Percentiles rank a stretch among this genome's conserved stretches.
phyloP scores from a whole-genome alignment of 352 stramenopile genomes.

The Phytophthora hibernalis region DNA sequence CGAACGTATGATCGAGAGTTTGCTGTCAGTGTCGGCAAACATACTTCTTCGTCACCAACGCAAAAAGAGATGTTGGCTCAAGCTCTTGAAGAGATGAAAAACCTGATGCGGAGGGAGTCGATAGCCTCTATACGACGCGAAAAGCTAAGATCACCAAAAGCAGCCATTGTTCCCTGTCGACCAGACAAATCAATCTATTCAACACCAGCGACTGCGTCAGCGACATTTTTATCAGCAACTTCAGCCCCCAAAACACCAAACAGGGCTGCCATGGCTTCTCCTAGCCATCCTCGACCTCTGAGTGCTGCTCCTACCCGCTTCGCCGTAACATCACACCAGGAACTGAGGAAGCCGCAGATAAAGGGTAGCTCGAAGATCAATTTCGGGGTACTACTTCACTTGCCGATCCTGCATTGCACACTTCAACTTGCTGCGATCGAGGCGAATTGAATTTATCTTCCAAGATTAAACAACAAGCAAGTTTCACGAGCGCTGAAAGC shows the following conservation, averaged over 20 bases:
- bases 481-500: neutral
- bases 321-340: neutral
- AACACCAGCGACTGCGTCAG: conserved; percentile 2
- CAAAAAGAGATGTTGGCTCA: conserved; percentile 37
- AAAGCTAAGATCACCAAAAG: conserved; percentile 39
- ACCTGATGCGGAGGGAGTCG: conserved; percentile 38
- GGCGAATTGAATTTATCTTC: neutral
- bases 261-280: neutral
- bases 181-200: neutral
- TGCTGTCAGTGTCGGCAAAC: conserved; percentile 25
- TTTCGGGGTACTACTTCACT: neutral
- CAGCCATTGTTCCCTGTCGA: neutral
- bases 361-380: neutral
- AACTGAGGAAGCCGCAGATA: neutral
- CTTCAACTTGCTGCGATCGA: conserved; percentile 7
- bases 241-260: conserved; percentile 15
- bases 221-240: neutral
- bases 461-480: neutral
- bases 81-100: conserved; percentile 52
- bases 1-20: conserved; percentile 59
- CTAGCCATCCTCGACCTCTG: conserved; percentile 6
- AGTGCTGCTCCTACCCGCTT: conserved; percentile 23
- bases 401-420: neutral
- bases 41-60: conserved; percentile 23
- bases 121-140: conserved; percentile 41